These are phyloP conservation scores for Saraca asoca DNA, from an alignment of 331 rosid species.

Conservation along the genomic window DNA sequence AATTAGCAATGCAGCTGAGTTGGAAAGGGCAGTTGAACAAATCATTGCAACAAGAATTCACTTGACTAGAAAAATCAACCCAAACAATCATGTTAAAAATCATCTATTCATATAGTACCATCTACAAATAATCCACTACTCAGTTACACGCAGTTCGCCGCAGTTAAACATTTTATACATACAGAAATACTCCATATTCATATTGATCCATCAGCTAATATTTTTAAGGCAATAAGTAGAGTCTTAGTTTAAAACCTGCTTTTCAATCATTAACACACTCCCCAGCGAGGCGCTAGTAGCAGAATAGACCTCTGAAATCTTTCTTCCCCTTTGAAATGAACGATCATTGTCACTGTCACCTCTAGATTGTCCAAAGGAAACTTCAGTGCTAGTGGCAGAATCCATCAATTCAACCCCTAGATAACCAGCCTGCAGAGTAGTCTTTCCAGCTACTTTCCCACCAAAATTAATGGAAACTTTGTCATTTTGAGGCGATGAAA, in stretches of 20 bases:
- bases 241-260: no score
- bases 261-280: not conserved
- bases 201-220: no score
- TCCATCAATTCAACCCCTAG: slow-evolving; percentile 15
- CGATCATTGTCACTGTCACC: not conserved
- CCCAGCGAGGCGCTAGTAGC: not conserved
- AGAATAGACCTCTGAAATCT: slow-evolving; percentile 12
- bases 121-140: not conserved
- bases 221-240: no score
- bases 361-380: slow-evolving; percentile 6
- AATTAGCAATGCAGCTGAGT: not conserved
- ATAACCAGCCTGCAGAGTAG: not conserved
- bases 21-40: not conserved
- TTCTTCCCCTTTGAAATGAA: not conserved
- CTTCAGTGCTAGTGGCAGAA: slow-evolving; percentile 28
- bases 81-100: not conserved
- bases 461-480: not conserved
- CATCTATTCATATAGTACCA: no score
- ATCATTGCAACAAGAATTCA: not conserved
- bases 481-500: slow-evolving; percentile 19
- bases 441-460: not conserved
- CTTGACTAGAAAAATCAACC: not conserved
- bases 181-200: no score
- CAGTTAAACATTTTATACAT: no score
- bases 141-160: no score